These are phyloP conservation scores for Cytospora mali DNA, from an alignment of 2,329 filamentous ascomycete genomes.

Conservation along the genomic window DNA sequence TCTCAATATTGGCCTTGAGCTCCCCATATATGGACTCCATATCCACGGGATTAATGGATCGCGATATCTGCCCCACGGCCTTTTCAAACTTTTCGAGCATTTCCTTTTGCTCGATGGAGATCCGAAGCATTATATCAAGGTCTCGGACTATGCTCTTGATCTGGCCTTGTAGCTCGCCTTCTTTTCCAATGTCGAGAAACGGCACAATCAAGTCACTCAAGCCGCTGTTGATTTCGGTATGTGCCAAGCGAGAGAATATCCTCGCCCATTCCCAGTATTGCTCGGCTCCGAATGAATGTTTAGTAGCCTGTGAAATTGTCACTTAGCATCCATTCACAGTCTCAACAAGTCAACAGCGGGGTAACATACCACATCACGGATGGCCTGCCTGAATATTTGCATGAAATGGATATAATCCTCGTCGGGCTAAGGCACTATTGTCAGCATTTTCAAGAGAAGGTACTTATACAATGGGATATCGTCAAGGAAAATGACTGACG, in stretches of 20 bases:
- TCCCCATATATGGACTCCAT: constrained; percentile 17
- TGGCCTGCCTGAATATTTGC: constrained; percentile 24
- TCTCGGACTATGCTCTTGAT: constrained; percentile 52
- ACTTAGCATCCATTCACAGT: rapidly evolving
- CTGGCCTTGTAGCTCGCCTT: constrained; percentile 46
- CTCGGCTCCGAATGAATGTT: constrained; percentile 43
- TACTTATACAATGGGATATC: rapidly evolving
- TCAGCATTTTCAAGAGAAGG: background rate
- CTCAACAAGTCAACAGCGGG: background rate
- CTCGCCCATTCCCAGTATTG: constrained; percentile 43
- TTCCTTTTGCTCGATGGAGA: constrained; percentile 42
- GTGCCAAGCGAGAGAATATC: constrained; percentile 31
- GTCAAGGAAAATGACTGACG: constrained; percentile 33
- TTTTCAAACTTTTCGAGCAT: constrained; percentile 36
- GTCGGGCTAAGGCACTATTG: background rate
- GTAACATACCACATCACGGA: constrained; percentile 23
- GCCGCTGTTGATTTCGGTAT: constrained; percentile 33
- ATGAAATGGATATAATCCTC: constrained; percentile 20
- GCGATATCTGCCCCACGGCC: constrained; percentile 29
- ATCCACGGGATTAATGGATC: constrained; percentile 27
- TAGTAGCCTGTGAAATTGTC: constrained; percentile 35
- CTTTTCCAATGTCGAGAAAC: constrained; percentile 46
- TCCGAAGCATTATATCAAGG: constrained; percentile 48
- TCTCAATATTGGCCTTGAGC: constrained; percentile 36
- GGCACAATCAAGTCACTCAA: constrained; percentile 24